Evolutionary conservation across 176 grass and related monocot species (phyloP), one percentile per base, ranked within the genome.

Genomic region (Poa pratensis): DNA sequence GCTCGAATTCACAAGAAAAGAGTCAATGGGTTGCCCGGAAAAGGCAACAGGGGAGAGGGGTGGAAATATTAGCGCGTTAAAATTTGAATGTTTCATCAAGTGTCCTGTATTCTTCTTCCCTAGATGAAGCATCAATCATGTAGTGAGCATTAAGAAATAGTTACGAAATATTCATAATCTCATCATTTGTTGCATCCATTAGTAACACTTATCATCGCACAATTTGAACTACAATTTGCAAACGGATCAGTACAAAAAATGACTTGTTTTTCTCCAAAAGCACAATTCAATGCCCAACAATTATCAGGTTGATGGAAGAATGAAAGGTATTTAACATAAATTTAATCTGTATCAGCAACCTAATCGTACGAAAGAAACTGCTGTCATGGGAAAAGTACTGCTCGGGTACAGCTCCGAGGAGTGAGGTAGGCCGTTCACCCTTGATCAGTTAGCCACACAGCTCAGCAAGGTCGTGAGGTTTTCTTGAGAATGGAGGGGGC

Each of bases 1-100:
- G 39, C 55, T 50, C n/a, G 9, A 35, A 75, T 43, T 87, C 17
- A 23, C 30, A 74, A 81, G 10, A 52, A 73, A 4, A 80, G 43
- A 42, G 7, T 13, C 49, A 70, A 26, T 4, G 19, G 18, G 7
- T 77, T 19, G n/a, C 52, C 52, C 11, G 60, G 22, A 49, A 14
- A 49, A 49, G 46, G 46, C 10, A 14, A 50, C 23, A 6, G 37
- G 9, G 3, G 35, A 32, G 19, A 42, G 46, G 19, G 39, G 15
- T 53, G 17, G 5, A 28, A 77, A 57, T 14, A 82, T 27, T 30
- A 59, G 27, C 14, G 0, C 30, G 37, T 43, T 64, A 6, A 52
- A 11, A 43, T 35, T 1, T 59, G 9, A 76, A 26, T 82, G 27
- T 72, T 77, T 69, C 64, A 77, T 66, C 6, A 51, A 7, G 43